phyloP scores from a whole-genome alignment of 306 rosid species.

The Amphicarpaea edgeworthii region DNA sequence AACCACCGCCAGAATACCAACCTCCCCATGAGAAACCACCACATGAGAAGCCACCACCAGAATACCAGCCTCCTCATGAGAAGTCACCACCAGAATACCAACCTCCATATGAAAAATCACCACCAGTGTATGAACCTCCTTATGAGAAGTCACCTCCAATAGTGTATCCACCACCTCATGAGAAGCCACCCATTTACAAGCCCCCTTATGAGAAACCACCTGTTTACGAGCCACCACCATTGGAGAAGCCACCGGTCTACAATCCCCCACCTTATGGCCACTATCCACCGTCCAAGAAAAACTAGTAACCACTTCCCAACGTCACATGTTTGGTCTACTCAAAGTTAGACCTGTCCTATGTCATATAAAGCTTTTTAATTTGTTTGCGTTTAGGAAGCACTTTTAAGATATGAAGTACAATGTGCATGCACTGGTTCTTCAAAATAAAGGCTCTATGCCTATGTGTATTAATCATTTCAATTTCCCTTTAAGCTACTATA shows the following conservation, averaged over 20 bases:
- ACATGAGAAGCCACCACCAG: background rate
- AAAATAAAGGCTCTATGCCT: conserved; percentile 42
- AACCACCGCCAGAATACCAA: conserved; percentile 16
- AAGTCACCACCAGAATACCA: background rate
- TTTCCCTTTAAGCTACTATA: conserved; percentile 13
- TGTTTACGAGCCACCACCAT: background rate
- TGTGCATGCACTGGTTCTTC: conserved; percentile 12
- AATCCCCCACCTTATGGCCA: conserved; percentile 15
- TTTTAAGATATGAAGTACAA: background rate
- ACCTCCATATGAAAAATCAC: background rate
- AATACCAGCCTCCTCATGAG: background rate
- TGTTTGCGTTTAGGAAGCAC: background rate
- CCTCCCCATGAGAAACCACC: background rate
- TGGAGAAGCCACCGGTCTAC: background rate
- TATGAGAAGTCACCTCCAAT: background rate
- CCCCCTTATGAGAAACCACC: background rate
- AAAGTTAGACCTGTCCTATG: background rate
- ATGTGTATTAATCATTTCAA: background rate
- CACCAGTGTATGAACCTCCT: background rate
- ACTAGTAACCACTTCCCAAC: background rate
- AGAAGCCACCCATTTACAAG: background rate
- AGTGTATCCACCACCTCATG: conserved; percentile 22
- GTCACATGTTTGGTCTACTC: conserved; percentile 25
- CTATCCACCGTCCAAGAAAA: conserved; percentile 29
- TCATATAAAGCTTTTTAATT: background rate